A percentile compares a stretch with the other conserved stretches of the same genome.
Conservation (phyloP, 2,329 filamentous ascomycete genomes). For the Penicillium decumbens region DNA sequence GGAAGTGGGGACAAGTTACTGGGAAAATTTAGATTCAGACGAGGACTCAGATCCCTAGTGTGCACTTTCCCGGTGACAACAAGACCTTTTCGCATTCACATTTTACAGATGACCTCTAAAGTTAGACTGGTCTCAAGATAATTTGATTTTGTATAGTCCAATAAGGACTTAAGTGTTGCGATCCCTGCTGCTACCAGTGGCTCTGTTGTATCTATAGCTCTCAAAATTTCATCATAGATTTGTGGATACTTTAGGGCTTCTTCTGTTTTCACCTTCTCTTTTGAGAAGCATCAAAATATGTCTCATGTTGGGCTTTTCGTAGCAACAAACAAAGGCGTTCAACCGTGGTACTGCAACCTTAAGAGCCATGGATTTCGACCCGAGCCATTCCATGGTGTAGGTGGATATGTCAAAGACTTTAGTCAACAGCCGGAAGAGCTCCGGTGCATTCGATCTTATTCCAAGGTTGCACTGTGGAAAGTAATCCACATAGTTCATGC, state of each 20-base stretch:
- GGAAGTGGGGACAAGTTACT: no score
- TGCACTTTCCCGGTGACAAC: background rate
- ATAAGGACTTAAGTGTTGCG: no score
- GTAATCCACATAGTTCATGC: slow-evolving; percentile 8
- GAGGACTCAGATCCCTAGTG: background rate
- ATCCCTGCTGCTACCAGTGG: no score
- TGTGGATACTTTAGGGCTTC: background rate
- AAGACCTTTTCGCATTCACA: no score
- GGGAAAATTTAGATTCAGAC: background rate
- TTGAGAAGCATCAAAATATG: background rate
- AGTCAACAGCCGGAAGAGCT: background rate
- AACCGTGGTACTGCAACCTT: slow-evolving; percentile 2
- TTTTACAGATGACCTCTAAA: no score
- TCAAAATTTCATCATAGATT: background rate
- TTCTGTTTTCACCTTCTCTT: background rate
- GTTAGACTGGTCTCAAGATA: no score
- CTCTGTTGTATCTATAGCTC: no score
- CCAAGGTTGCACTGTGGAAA: background rate
- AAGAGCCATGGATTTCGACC: slow-evolving; percentile 3
- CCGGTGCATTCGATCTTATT: background rate
- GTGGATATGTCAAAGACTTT: background rate
- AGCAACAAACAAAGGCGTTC: slow-evolving; percentile 5
- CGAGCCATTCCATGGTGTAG: background rate
- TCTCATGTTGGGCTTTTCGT: background rate
- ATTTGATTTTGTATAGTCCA: no score